Evolutionary conservation across 768 basidiomycete genomes (phyloP).

Genomic region (Amanita inopinata): DNA sequence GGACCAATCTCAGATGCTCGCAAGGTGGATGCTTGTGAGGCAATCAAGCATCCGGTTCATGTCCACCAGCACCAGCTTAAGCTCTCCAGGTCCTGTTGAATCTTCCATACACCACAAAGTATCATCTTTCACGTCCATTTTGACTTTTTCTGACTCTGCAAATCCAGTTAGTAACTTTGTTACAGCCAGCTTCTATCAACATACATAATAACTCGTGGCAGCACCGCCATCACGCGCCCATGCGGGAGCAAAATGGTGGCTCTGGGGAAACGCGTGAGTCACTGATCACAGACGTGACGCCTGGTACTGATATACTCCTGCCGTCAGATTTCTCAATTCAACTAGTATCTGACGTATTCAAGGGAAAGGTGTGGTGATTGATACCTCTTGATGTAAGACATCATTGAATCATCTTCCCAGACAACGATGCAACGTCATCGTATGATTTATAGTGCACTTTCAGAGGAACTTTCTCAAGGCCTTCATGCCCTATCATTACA

Average conservation of each 20-base stretch:
- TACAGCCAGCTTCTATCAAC: slow-evolving; percentile 52
- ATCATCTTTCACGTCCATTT: slow-evolving; percentile 12
- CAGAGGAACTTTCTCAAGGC: slow-evolving; percentile 61
- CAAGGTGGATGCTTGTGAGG: background rate
- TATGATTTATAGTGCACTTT: slow-evolving; percentile 63
- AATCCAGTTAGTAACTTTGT: slow-evolving; percentile 47
- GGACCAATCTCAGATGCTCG: background rate
- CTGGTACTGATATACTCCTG: slow-evolving; percentile 8
- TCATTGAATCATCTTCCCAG: slow-evolving; percentile 25
- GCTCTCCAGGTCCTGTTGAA: slow-evolving; percentile 42
- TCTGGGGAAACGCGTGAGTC: slow-evolving; percentile 77
- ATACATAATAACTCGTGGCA: slow-evolving; percentile 80
- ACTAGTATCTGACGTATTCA: slow-evolving; percentile 63
- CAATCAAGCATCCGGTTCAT: background rate
- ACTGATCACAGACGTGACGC: slow-evolving; percentile 6
- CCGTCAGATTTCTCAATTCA: slow-evolving; percentile 65
- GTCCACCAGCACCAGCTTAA: slow-evolving; percentile 1
- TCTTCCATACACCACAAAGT: slow-evolving; percentile 55
- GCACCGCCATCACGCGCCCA: slow-evolving; percentile 77
- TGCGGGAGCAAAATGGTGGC: slow-evolving; percentile 59
- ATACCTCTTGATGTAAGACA: slow-evolving; percentile 7
- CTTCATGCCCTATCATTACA: slow-evolving; percentile 72
- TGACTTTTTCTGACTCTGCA: slow-evolving; percentile 13
- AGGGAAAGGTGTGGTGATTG: slow-evolving; percentile 49
- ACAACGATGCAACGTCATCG: slow-evolving; percentile 74